Percentiles rank a stretch among this genome's conserved stretches.
Conservation (phyloP, 768 basidiomycete genomes). For the Lactarius psammicola region DNA sequence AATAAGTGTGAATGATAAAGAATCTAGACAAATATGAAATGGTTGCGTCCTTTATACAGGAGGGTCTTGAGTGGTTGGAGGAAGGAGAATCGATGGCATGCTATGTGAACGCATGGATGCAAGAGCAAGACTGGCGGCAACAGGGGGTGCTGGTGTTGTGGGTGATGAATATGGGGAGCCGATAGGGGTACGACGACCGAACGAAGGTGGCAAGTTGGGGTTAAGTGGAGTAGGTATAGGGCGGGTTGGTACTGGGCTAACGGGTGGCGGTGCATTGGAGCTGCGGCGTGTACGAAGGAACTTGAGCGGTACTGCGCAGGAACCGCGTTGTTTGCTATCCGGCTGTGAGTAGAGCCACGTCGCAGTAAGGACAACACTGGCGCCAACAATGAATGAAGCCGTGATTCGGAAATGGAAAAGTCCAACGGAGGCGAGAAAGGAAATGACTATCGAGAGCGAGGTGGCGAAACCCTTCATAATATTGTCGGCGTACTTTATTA, state of each 20-base stretch:
- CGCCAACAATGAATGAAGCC: constrained; percentile 80
- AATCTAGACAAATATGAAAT: constrained; percentile 1
- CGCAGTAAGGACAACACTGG: constrained; percentile 76
- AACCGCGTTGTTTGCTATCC: constrained; percentile 27
- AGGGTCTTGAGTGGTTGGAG: constrained; percentile 10
- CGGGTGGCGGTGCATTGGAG: constrained; percentile 22
- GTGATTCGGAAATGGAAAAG: constrained; percentile 91
- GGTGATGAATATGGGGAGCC: constrained; percentile 28
- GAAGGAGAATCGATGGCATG: constrained; percentile 26
- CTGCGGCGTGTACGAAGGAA: constrained; percentile 26
- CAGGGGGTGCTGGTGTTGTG: constrained; percentile 24
- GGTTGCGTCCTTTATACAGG: constrained; percentile 3
- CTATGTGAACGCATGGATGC: constrained; percentile 28
- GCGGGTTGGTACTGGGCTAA: constrained; percentile 23
- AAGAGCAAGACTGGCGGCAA: constrained; percentile 6
- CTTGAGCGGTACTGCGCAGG: constrained; percentile 13
- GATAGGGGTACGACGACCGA: constrained; percentile 28
- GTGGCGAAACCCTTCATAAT: constrained; percentile 95
- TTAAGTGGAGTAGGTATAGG: constrained; percentile 22
- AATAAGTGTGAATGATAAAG: constrained; percentile 28
- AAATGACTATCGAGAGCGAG: constrained; percentile 88
- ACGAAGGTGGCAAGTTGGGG: constrained; percentile 13
- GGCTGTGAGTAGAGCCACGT: constrained; percentile 93
- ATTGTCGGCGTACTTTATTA: constrained; percentile 93
- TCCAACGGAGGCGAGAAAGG: constrained; percentile 87